Base-by-base conservation (phyloP, 345 rosid genomes). In the Syzygium aromaticum region DNA sequence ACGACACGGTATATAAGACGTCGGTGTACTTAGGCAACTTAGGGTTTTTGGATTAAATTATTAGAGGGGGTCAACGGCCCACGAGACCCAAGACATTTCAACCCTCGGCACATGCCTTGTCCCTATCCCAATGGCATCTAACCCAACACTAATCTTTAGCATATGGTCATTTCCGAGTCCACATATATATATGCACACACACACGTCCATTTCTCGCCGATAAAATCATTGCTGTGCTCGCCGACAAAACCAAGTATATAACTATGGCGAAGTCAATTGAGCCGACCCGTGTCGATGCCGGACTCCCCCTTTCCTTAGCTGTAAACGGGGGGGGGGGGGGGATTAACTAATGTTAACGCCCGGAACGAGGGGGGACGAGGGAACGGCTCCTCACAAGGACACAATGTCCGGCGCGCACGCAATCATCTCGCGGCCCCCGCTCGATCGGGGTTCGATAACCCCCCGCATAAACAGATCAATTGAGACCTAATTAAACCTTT, bases 201-300 rank as follows among this genome's bases (percentile, higher is more conserved):
- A 4, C 4, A 63, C 13, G 25, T 33, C 80, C 17, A 33, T 67
- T 67, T 67, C 80, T 33, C 23, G 8, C 13, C 3, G 2, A 67
- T 23, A 67, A 23, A 67, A 33, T 67, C 7, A 5, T 67, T 33
- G 80, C 0, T 17, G 25, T 1, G 11, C 23, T 30, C 43, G 1
- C 12, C 23, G 1, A 64, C 23, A 0, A 0, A 33, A 64, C 19
- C 0, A 2, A n/a, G 5, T 13, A 28, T 1, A 61, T 61, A n/a
- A 13, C 8, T 14, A n/a, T 13, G 73, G 6, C 43, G 40, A 64
- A 28, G 6, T 67, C 78, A 4, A 67, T 30, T 19, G 9, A 67
- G 78, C 0, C 0, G 0, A 33, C 23, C 46, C 43, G 38, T 17
- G 1, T 30, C 12, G 5, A 8, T 17, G 78, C 22, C 21, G 19